Base-by-base conservation (phyloP, 805 yeast genomes). In the Kuraishia hungarica region DNA sequence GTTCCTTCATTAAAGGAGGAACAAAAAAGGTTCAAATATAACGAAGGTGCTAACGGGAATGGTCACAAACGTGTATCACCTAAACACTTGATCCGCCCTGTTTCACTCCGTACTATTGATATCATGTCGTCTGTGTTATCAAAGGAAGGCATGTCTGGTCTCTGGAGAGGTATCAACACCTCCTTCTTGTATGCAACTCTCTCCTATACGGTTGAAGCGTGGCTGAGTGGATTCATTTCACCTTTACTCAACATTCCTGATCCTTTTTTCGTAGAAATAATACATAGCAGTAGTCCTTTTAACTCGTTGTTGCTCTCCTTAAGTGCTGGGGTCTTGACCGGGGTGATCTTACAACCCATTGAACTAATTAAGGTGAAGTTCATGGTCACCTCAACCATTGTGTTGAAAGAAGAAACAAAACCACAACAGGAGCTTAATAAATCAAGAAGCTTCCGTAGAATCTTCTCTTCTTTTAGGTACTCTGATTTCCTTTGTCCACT, bases 211-310 rank as follows among this genome's bases (percentile, higher is more conserved):
- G 72, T 91, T 51, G 93, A 89, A 64, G 89, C 97, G 1, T 92
- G 98, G 97, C 76, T 91, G 51, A 87, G 96, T 0, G 97, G 97
- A 2, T 81, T 92, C 59, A 66, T 91, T 7, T 84, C 97, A 3
- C 94, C 97, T 1, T 72, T 89, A 51, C 68, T 88, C 53, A 86
- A 87, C 20, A 81, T 90, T 29, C 96, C 97, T 0, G 97, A 92
- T 66, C 97, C 97, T 2, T 82, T 84, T 58, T 86, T 90, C 66
- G 84, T 90, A 61, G 96, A 89, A 59, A 77, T 87, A 53, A 77
- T 89, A 21, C 94, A 88, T 63, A 86, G 94, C 11, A 82, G 91
- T 2, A 90, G 86, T 58, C 90, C 96, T 1, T 70, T 81, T 51
- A 73, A 79, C 53, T 82, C 93, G n/a, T 72, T 91, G 8, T 68